Conservation (phyloP, 768 basidiomycete genomes). For the Leccinum disarticulatum region DNA sequence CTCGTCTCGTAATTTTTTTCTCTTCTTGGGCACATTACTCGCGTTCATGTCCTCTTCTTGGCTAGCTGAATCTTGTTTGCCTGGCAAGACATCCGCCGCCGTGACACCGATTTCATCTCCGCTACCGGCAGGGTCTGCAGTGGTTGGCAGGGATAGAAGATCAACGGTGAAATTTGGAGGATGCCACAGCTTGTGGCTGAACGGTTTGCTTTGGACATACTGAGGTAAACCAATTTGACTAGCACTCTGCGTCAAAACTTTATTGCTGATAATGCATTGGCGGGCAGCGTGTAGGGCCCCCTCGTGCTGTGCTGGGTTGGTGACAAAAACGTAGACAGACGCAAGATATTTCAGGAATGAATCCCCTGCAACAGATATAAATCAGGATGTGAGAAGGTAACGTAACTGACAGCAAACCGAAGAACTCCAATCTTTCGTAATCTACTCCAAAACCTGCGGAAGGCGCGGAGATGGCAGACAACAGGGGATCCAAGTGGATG, state of each 20-base stretch:
- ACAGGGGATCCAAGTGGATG: conserved; percentile 61
- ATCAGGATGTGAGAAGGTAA: conserved; percentile 22
- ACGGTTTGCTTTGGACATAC: conserved; percentile 73
- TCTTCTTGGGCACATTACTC: conserved; percentile 30
- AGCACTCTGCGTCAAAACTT: conserved; percentile 55
- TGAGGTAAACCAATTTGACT: conserved; percentile 59
- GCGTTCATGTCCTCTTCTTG: conserved; percentile 13
- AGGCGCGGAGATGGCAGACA: conserved; percentile 67
- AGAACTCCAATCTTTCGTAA: conserved; percentile 83
- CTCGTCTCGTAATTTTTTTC: conserved; percentile 43
- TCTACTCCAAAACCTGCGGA: conserved; percentile 68
- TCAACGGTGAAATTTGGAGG: conserved; percentile 46
- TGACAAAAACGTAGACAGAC: conserved; percentile 73
- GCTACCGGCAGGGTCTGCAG: conserved; percentile 24
- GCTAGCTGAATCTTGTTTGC: conserved; percentile 11
- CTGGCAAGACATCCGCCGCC: conserved; percentile 7
- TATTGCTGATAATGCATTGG: conserved; percentile 75
- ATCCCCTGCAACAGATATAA: conserved; percentile 50
- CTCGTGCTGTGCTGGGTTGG: conserved; percentile 62
- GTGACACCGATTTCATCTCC: conserved; percentile 31
- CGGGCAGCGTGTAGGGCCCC: conserved; percentile 66
- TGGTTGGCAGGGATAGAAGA: conserved; percentile 17
- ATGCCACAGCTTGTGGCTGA: conserved; percentile 65
- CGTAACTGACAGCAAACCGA: conserved; percentile 49
- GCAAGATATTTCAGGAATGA: conserved; percentile 80